These are phyloP conservation scores for Rhizopogon parksii DNA, from an alignment of 1,284 basidiomycete species.

Conservation along the genomic window DNA sequence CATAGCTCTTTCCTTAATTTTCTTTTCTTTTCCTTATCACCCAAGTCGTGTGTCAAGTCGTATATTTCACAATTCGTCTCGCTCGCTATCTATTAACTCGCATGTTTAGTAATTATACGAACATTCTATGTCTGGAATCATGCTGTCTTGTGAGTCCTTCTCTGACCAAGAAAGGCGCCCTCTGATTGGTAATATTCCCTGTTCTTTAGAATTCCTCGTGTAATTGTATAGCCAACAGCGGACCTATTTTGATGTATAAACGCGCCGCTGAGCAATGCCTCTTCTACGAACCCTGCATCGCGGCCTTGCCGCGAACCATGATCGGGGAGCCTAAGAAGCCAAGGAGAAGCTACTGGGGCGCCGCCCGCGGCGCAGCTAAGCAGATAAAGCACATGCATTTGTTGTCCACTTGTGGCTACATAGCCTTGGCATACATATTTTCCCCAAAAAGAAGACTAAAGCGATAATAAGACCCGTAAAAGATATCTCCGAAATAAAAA, in stretches of 20 bases:
- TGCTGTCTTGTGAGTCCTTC: not conserved
- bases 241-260: not conserved
- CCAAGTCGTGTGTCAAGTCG: constrained; percentile 7
- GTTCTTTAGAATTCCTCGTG: constrained; percentile 4
- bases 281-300: not conserved
- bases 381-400: constrained; percentile 3
- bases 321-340: not conserved
- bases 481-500: constrained; percentile 7
- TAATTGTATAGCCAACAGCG: constrained; percentile 9
- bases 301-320: not conserved
- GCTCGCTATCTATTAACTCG: constrained; percentile 17
- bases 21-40: not conserved
- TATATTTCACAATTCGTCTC: not conserved
- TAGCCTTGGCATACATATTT: constrained; percentile 3
- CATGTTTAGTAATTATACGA: constrained; percentile 6
- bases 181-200: constrained; percentile 10
- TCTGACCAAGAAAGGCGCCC: not conserved
- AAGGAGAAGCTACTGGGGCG: not conserved
- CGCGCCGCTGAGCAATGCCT: not conserved
- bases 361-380: constrained; percentile 1
- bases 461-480: constrained; percentile 4
- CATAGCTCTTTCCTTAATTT: constrained; percentile 29
- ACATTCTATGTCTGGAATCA: not conserved
- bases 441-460: not conserved
- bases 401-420: constrained; percentile 3